Percentiles rank a stretch among this genome's conserved stretches.
phyloP scores from a whole-genome alignment of 169 alveolate genomes.

The Plasmodium knowlesi region DNA sequence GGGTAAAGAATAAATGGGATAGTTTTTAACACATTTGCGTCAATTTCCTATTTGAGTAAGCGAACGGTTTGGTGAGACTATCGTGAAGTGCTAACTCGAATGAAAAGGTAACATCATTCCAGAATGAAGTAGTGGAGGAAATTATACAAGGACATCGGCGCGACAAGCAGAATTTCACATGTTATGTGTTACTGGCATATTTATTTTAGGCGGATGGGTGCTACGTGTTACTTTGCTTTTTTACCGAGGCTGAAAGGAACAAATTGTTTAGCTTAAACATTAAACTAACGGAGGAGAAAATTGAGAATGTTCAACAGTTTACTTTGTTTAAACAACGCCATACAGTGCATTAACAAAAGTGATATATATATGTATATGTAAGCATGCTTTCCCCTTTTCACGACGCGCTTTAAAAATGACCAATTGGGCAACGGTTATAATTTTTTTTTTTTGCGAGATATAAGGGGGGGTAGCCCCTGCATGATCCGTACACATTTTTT shows the following conservation, averaged over 20 bases:
- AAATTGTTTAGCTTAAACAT: background rate
- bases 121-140: background rate
- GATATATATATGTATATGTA: background rate
- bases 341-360: background rate
- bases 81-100: background rate
- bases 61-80: background rate
- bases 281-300: background rate
- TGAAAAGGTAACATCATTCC: background rate
- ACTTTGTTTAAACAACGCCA: background rate
- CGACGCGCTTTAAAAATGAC: background rate
- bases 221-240: background rate
- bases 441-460: background rate
- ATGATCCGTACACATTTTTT: background rate
- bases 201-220: background rate
- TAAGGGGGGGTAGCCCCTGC: background rate
- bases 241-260: background rate
- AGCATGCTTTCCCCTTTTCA: background rate
- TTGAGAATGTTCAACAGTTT: background rate
- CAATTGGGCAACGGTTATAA: background rate
- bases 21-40: background rate
- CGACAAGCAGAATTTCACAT: background rate
- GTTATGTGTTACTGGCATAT: background rate
- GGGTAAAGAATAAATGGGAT: background rate
- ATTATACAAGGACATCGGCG: background rate
- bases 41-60: background rate